A percentile compares a stretch with the other conserved stretches of the same genome.
These are phyloP conservation scores for Apophysomyces variabilis DNA, from an alignment of 371 early-diverging fungal species.

Conservation along the genomic window DNA sequence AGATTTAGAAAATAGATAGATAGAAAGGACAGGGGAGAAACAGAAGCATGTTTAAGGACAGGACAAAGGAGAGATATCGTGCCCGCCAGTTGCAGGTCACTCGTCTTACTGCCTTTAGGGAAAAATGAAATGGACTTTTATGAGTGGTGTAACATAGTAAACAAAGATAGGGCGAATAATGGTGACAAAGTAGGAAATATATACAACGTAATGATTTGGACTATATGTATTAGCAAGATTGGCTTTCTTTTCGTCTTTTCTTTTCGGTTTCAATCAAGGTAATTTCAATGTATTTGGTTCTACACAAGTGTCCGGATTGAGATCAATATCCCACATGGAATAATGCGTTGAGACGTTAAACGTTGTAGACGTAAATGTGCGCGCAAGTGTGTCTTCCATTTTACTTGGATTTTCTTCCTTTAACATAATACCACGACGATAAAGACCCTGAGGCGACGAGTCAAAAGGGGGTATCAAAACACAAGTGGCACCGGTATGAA, in stretches of 20 bases:
- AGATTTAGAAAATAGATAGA: too few relatives aligned
- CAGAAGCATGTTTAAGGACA: too few relatives aligned
- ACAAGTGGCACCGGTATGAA: constrained; percentile 36
- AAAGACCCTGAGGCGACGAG: constrained; percentile 3
- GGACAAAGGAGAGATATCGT: constrained; percentile 2
- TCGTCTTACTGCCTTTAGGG: background rate
- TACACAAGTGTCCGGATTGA: constrained; percentile 5
- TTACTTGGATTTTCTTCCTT: background rate
- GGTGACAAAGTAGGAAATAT: background rate
- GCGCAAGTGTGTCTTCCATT: constrained; percentile 9
- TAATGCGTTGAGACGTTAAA: background rate
- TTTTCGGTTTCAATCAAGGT: background rate
- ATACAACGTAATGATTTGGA: background rate
- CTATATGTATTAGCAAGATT: constrained; percentile 2
- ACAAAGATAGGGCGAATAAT: background rate
- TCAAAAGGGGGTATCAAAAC: constrained; percentile 19
- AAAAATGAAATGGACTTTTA: background rate
- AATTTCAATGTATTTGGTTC: background rate
- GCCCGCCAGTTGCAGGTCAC: background rate
- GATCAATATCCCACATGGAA: constrained; percentile 8
- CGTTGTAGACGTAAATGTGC: background rate
- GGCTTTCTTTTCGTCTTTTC: background rate
- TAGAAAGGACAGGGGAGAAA: too few relatives aligned
- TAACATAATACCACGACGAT: background rate
- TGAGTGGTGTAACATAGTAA: background rate